phyloP scores from a whole-genome alignment of 2,329 filamentous ascomycete species.

The Botrytis tulipae region DNA sequence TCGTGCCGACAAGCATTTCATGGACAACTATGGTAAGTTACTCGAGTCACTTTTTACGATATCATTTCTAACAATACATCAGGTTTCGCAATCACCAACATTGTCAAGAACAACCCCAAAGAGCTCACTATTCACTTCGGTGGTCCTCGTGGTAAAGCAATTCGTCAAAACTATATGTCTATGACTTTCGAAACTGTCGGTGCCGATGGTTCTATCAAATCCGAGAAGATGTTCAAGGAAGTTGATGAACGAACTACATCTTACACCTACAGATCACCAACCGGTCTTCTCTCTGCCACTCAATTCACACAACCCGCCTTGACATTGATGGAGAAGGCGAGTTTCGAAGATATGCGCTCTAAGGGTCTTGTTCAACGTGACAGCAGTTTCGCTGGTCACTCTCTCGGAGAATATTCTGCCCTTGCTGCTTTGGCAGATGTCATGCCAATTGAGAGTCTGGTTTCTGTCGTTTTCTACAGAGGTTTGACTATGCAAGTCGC shows the following conservation, averaged over 20 bases:
- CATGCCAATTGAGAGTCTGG: slow-evolving; percentile 98
- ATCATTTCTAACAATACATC: slow-evolving; percentile 30
- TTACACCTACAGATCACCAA: slow-evolving; percentile 96
- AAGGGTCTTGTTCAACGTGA: slow-evolving; percentile 95
- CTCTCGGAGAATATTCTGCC: slow-evolving; percentile 95
- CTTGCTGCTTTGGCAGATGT: slow-evolving; percentile 94
- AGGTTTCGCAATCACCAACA: slow-evolving; percentile 97
- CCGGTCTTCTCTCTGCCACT: slow-evolving; percentile 90
- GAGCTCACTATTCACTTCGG: slow-evolving; percentile 98
- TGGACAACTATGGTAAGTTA: slow-evolving; percentile 90
- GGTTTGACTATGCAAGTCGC: slow-evolving; percentile 99
- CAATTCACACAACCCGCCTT: slow-evolving; percentile 98
- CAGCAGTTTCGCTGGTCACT: slow-evolving; percentile 97
- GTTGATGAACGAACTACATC: slow-evolving; percentile 89
- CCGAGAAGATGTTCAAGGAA: slow-evolving; percentile 99
- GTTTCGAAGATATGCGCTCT: slow-evolving; percentile 97
- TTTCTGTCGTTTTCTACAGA: slow-evolving; percentile 98
- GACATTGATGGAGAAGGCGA: slow-evolving; percentile 99
- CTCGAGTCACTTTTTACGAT: slow-evolving; percentile 5
- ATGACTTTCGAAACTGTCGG: slow-evolving; percentile 99
- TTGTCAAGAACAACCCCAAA: slow-evolving; percentile 99
- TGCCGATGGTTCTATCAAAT: slow-evolving; percentile 88
- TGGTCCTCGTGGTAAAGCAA: slow-evolving; percentile 92
- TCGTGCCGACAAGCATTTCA: slow-evolving; percentile 92
- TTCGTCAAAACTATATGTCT: slow-evolving; percentile 98